phyloP scores from a whole-genome alignment of 2,329 filamentous ascomycete genomes.

The Ophiostoma populinum region DNA sequence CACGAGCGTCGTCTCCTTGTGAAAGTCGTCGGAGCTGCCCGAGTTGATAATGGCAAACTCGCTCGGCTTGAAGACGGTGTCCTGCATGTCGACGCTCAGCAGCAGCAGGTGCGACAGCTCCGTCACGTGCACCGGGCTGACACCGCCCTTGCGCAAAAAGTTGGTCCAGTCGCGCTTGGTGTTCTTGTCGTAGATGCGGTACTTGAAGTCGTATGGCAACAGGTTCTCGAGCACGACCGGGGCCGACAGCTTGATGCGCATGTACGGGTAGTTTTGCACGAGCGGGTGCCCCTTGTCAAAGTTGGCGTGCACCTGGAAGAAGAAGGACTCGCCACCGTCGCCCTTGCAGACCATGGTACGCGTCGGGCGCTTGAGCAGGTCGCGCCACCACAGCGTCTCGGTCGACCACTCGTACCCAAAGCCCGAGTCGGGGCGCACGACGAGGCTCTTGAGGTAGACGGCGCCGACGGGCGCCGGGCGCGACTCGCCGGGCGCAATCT shows the following conservation, averaged over 20 bases:
- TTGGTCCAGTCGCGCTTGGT: constrained; percentile 99
- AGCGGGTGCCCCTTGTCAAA: constrained; percentile 74
- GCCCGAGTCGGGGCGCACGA: constrained; percentile 82
- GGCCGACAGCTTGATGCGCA: constrained; percentile 81
- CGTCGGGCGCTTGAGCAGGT: constrained; percentile 69
- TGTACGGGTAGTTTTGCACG: constrained; percentile 74
- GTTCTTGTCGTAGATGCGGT: constrained; percentile 96
- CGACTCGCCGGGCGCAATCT: constrained; percentile 81
- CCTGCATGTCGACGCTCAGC: constrained; percentile 90
- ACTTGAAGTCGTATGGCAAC: constrained; percentile 96
- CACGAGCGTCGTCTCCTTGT: constrained; percentile 58
- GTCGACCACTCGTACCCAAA: constrained; percentile 94
- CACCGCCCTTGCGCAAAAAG: constrained; percentile 86
- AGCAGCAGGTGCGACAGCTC: constrained; percentile 86
- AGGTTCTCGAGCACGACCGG: constrained; percentile 90
- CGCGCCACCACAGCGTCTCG: constrained; percentile 82
- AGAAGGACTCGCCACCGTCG: constrained; percentile 78
- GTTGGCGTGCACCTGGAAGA: constrained; percentile 83
- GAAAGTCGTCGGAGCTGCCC: constrained; percentile 72
- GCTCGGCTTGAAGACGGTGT: constrained; percentile 84
- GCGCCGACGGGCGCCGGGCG: constrained; percentile 84
- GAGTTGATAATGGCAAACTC: constrained; percentile 97
- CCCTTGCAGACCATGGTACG: constrained; percentile 78
- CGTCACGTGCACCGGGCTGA: constrained; percentile 93
- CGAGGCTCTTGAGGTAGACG: constrained; percentile 71